A percentile compares a stretch with the other conserved stretches of the same genome.
phyloP scores from a whole-genome alignment of 176 grass and related monocot species.

The Bromus sterilis region DNA sequence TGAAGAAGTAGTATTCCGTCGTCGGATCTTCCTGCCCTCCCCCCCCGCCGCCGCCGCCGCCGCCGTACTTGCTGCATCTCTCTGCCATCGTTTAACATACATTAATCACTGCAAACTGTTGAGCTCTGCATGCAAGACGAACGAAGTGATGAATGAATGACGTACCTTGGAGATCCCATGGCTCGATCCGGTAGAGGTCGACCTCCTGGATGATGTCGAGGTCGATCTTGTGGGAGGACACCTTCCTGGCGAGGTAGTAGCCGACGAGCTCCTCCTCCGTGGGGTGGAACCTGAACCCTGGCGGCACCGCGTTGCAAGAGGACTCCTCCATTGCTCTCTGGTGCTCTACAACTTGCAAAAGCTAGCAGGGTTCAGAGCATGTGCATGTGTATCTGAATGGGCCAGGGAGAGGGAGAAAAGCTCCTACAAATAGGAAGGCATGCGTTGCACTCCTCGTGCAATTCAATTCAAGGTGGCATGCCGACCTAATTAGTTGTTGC shows the following conservation, averaged over 20 bases:
- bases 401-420: not conserved
- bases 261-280: constrained; percentile 96
- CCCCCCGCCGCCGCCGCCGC: not conserved
- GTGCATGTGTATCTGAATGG: not conserved
- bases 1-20: constrained; percentile 94
- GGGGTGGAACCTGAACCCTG: constrained; percentile 97
- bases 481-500: constrained; percentile 34
- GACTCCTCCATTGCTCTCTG: constrained; percentile 38
- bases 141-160: not conserved
- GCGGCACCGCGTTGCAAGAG: constrained; percentile 50
- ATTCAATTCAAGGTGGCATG: not conserved
- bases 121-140: not conserved
- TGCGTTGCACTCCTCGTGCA: not conserved
- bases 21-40: constrained; percentile 47
- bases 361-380: not conserved
- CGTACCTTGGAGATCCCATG: constrained; percentile 93
- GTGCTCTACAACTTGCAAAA: not conserved
- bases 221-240: constrained; percentile 81
- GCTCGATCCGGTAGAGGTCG: constrained; percentile 96
- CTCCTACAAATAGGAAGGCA: constrained; percentile 21
- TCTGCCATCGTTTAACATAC: constrained; percentile 25
- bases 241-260: constrained; percentile 88
- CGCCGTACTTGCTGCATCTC: constrained; percentile 36
- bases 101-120: not conserved
- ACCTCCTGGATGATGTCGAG: constrained; percentile 85